Evolutionary conservation across 2,329 filamentous ascomycete genomes (phyloP), one percentile per base, ranked within the genome.

Genomic region (Neofusicoccum parvum): DNA sequence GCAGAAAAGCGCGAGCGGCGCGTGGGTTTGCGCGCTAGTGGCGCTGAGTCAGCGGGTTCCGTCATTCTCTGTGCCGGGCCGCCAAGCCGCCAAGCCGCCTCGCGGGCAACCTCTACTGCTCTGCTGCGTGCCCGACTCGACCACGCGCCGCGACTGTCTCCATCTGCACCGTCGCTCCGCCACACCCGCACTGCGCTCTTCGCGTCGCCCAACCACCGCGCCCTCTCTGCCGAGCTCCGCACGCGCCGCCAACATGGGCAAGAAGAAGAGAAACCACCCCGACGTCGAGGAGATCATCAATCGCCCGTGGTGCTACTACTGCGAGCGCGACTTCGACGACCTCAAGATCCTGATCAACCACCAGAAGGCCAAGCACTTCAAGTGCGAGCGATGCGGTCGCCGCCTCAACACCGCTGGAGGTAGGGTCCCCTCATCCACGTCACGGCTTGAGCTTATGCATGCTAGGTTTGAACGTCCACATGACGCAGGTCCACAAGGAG

Each of bases 301-400:
- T 70, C 90, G 94, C 66, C 91, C 94, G 58, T 98, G 94, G 94
- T 99, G 95, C 82, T 99, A 97, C 81, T 99, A 99, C 83, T 99
- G 95, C 89, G 95, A 99, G 80, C 91, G 94, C 81, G 94, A 98
- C 80, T 99, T 98, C 77, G 94, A 98, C 78, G 95, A 99, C 78
- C 80, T 97, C 53, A 97, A 97, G 83, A 93, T 98, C 71, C 88
- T 99, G 69, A 96, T 97, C 72, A 94, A 92, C 66, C 95, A 99
- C 79, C 95, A 98, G 76, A 98, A 97, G 78, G 94, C 94, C n/a
- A 98, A 98, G 80, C 95, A 99, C 79, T 98, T 97, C 85, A 97
- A 97, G 80, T 99, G 95, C 81, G 92, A 97, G 72, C 84, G 90
- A 81, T 99, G 95, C 78, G 89, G 89, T 62, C 88, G 95, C 69